Percentiles rank a stretch among this genome's conserved stretches.
phyloP scores from a whole-genome alignment of 805 yeast species.

The Yamadazyma paraphyllophila region DNA sequence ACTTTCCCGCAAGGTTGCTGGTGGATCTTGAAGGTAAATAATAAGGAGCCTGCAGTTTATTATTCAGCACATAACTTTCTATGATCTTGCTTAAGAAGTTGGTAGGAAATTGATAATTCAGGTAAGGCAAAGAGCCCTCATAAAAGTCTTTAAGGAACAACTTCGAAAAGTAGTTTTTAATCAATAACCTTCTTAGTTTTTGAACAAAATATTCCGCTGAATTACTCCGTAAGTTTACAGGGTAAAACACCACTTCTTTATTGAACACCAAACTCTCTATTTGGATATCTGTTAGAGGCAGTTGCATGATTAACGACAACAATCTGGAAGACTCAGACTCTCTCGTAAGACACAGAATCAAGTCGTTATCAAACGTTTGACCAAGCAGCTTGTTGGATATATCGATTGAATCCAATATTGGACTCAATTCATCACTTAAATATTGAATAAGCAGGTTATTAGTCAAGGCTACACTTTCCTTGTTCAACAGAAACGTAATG shows the following conservation, averaged over 20 bases:
- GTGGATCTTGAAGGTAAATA: constrained; percentile 27
- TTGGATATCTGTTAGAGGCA: constrained; percentile 14
- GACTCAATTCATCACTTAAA: constrained; percentile 25
- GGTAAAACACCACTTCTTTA: constrained; percentile 10
- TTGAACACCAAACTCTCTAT: constrained; percentile 13
- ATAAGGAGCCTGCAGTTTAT: constrained; percentile 19
- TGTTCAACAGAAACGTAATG: constrained; percentile 9
- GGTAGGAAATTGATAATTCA: constrained; percentile 18
- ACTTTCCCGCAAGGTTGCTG: neutral
- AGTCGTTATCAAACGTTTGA: constrained; percentile 15
- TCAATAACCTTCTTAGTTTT: constrained; percentile 9
- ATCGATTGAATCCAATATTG: constrained; percentile 24
- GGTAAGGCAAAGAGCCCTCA: constrained; percentile 14
- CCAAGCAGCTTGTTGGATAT: constrained; percentile 3
- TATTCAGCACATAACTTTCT: constrained; percentile 11
- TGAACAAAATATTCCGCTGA: constrained; percentile 7
- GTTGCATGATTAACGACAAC: constrained; percentile 19
- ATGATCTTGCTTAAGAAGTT: constrained; percentile 24
- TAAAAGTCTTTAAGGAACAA: constrained; percentile 15
- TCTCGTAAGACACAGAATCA: constrained; percentile 19
- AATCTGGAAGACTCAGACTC: constrained; percentile 25
- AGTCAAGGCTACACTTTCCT: constrained; percentile 3
- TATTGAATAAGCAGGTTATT: constrained; percentile 18
- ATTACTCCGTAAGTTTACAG: constrained; percentile 5
- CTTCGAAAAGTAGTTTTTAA: constrained; percentile 8